Evolutionary conservation across 1,284 basidiomycete species (phyloP).

Genomic region (Puccinia horiana): DNA sequence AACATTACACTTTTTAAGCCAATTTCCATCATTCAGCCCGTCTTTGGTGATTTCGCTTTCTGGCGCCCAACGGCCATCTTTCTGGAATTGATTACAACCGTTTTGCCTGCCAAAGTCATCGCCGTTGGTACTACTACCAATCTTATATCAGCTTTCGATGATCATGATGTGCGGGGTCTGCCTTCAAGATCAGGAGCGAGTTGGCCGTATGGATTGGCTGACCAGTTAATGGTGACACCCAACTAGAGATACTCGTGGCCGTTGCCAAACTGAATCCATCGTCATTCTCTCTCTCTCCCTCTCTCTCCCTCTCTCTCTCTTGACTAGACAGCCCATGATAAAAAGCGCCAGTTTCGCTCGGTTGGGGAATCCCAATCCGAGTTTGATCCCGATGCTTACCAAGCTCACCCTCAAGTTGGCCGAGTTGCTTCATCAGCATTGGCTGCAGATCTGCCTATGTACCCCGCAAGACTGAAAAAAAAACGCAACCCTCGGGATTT

Average conservation of each 20-base stretch:
- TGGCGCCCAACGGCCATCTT: background rate
- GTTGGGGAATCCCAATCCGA: background rate
- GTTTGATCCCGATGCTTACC: background rate
- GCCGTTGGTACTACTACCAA: background rate
- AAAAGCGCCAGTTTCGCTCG: background rate
- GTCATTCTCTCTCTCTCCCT: background rate
- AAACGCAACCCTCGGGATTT: background rate
- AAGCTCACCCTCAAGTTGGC: background rate
- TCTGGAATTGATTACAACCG: background rate
- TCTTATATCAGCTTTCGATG: background rate
- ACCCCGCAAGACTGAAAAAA: background rate
- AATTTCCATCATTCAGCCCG: background rate
- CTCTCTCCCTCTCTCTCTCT: too few species aligned
- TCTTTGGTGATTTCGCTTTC: background rate
- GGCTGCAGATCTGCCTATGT: background rate
- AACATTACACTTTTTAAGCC: too few species aligned
- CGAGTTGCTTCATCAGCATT: background rate
- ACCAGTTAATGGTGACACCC: background rate
- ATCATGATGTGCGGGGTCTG: background rate
- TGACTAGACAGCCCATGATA: background rate
- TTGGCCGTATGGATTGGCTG: background rate
- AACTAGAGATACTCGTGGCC: background rate
- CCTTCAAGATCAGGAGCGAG: background rate
- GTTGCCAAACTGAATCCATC: background rate
- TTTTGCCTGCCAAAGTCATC: background rate